Evolutionary conservation across 2,329 filamentous ascomycete species (phyloP), one percentile per base, ranked within the genome.

Genomic region (Davidsoniella virescens): DNA sequence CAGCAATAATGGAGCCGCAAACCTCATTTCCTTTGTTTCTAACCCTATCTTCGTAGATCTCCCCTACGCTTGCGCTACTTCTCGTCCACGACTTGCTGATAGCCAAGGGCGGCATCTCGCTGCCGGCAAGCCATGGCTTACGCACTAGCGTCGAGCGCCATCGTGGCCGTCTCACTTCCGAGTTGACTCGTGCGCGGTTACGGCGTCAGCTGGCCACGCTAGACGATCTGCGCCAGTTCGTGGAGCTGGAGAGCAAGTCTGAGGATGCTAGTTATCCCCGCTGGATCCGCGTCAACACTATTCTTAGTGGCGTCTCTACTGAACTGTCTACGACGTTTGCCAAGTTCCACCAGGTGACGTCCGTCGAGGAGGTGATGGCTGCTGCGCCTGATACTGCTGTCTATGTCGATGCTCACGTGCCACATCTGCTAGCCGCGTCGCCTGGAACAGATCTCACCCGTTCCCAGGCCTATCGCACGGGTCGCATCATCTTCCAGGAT

Each of bases 401-500:
- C 43, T 78, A 80, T 57, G 63, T 92, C n/a, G 92, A 96, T 59
- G 68, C 75, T 5, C 76, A 94, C 59, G 77, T 98, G 6, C 87
- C 88, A 0, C 80, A 92, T 57, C 70, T 98, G 3, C 63, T 98
- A 5, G 92, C 87, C 2, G 67, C 94, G 1, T 80, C 85, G 2
- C 76, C 82, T 0, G 72, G 74, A 1, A 70, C 75, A 37, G 84
- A 94, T 59, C 69, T 95, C 41, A 81, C 78, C 17, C 82, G 80
- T 54, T 81, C 78, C 6, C 65, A 73, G 12, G 82, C 87, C 0
- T 96, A 96, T 63, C 73, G 68, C 12, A 69, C 73, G 1, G 90
- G 90, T 1, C 74, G 79, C 44, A 76, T 96, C 49, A 94, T 96
- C 53, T 69, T 96, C 20, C 92, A 98, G 63, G 92, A 96, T 60